A percentile compares a stretch with the other conserved stretches of the same genome.
phyloP scores from a whole-genome alignment of 495 filamentous ascomycete genomes.

The Penicillium cataractarum region DNA sequence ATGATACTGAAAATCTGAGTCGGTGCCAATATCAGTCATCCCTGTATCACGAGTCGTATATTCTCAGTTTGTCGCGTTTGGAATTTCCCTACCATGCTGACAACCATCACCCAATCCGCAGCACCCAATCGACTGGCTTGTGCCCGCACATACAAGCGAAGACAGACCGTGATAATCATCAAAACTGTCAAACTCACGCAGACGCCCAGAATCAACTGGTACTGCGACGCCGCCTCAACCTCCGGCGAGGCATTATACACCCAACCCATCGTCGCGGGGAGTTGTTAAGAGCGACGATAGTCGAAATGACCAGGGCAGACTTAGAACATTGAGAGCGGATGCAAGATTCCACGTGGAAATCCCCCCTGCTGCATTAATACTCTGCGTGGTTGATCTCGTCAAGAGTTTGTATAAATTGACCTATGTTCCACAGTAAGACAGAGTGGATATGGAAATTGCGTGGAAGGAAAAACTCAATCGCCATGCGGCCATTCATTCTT shows the following conservation, averaged over 20 bases:
- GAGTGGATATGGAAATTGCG: neutral
- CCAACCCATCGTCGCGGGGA: constrained; percentile 42
- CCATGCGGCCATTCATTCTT: neutral
- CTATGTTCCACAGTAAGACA: neutral
- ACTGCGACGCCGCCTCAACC: constrained; percentile 44
- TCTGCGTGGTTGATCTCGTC: neutral
- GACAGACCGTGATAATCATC: constrained; percentile 39
- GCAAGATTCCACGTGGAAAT: constrained; percentile 12
- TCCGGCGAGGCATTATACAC: constrained; percentile 48
- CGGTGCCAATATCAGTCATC: neutral
- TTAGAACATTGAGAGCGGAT: neutral
- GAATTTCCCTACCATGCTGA: constrained; percentile 40
- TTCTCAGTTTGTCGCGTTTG: neutral
- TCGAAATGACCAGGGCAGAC: neutral
- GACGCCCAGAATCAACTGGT: constrained; percentile 46
- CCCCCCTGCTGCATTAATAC: neutral
- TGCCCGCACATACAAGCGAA: constrained; percentile 42
- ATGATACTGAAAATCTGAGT: constrained; percentile 48
- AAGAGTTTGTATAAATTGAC: neutral
- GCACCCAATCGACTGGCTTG: constrained; percentile 41
- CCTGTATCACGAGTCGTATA: neutral
- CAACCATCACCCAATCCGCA: constrained; percentile 53
- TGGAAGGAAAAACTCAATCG: neutral
- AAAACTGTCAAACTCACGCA: constrained; percentile 46
- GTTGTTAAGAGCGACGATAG: constrained; percentile 3